Conservation (phyloP, 208 protist species). For the Trypanosoma lewisi region DNA sequence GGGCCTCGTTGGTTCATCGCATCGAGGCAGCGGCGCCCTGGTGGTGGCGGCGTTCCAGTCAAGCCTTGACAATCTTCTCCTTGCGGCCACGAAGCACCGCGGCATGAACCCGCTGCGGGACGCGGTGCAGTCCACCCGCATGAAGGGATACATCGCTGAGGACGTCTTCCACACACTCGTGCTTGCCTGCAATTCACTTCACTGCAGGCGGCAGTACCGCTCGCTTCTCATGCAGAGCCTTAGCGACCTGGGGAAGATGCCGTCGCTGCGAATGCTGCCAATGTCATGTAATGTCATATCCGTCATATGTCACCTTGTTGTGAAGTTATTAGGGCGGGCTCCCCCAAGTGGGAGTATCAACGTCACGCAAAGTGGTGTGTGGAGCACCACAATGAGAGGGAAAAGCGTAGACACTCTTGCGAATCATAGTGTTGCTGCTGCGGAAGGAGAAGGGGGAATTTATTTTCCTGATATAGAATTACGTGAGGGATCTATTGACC, state of each 20-base stretch:
- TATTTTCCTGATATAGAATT: background rate
- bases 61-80: constrained; percentile 49
- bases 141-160: constrained; percentile 37
- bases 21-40: background rate
- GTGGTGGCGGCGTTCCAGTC: constrained; percentile 39
- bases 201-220: constrained; percentile 28
- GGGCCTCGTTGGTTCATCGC: background rate
- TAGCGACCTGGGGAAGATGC: constrained; percentile 64
- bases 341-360: background rate
- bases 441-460: background rate
- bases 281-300: constrained; percentile 38
- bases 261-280: constrained; percentile 60
- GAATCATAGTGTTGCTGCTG: background rate
- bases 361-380: background rate
- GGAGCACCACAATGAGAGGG: background rate
- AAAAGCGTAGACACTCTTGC: background rate
- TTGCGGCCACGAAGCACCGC: constrained; percentile 50
- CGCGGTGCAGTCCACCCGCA: constrained; percentile 42
- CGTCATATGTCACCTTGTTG: constrained; percentile 49
- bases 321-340: constrained; percentile 19
- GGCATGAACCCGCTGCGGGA: constrained; percentile 47
- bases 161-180: constrained; percentile 60
- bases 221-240: constrained; percentile 56
- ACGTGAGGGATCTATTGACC: background rate
- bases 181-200: constrained; percentile 43